phyloP scores from a whole-genome alignment of 306 rosid genomes.

The Albizia julibrissin region DNA sequence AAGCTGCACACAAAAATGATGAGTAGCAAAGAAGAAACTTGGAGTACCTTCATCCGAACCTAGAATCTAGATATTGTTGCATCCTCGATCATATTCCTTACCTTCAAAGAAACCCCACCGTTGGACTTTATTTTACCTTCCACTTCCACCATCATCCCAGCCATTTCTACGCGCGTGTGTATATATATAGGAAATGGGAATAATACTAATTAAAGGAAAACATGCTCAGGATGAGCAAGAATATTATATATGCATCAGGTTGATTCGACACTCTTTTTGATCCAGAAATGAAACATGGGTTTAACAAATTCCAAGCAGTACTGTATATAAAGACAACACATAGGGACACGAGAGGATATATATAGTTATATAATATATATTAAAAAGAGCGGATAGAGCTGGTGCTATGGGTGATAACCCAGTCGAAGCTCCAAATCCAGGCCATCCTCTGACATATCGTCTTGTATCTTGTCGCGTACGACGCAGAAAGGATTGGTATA shows the following conservation, averaged over 20 bases:
- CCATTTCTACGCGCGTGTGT: not conserved
- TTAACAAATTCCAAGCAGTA: conserved; percentile 11
- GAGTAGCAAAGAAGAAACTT: conserved; percentile 24
- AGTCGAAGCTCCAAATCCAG: conserved; percentile 95
- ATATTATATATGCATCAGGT: not conserved
- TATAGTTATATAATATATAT: not conserved
- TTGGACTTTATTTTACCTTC: conserved; percentile 16
- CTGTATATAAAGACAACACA: not conserved
- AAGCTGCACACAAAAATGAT: conserved; percentile 16
- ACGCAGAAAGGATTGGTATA: conserved; percentile 35
- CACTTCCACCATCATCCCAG: conserved; percentile 29
- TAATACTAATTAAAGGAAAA: not conserved
- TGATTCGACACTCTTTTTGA: not conserved
- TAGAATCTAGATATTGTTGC: not conserved
- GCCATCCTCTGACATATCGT: conserved; percentile 44
- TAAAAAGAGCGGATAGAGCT: not conserved
- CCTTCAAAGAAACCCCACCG: conserved; percentile 27
- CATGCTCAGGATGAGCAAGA: conserved; percentile 8
- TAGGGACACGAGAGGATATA: not conserved
- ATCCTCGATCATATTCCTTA: not conserved
- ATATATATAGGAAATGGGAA: not conserved
- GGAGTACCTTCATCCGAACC: conserved; percentile 31
- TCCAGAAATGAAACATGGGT: not conserved
- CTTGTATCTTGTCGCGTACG: conserved; percentile 33
- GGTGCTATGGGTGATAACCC: conserved; percentile 61